Evolutionary conservation across 2,329 filamentous ascomycete genomes (phyloP).

Genomic region (Cryphonectria parasitica): DNA sequence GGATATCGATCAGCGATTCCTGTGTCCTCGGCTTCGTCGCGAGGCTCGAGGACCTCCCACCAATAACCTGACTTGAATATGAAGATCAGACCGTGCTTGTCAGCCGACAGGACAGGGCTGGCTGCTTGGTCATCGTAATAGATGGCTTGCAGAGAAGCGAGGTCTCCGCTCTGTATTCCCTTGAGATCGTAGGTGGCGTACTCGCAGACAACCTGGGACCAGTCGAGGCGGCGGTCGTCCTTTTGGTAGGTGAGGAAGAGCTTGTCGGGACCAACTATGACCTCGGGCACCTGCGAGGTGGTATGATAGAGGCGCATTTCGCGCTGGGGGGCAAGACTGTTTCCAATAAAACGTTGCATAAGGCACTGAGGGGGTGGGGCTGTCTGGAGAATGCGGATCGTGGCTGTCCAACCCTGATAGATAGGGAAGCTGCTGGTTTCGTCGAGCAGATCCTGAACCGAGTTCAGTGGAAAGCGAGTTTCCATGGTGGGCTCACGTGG

Average conservation of each 20-base stretch:
- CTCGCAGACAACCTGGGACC: background rate
- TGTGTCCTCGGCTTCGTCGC: background rate
- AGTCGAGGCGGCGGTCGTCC: background rate
- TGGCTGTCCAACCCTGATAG: too few species aligned
- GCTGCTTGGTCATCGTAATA: background rate
- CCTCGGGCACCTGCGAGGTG: fast-evolving
- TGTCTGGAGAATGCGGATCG: too few species aligned
- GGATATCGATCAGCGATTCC: background rate
- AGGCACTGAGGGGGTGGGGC: too few species aligned
- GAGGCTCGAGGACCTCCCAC: background rate
- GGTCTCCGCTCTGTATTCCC: background rate
- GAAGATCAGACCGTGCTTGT: background rate
- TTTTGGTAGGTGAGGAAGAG: background rate
- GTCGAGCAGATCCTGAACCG: too few species aligned
- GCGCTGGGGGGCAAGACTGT: background rate
- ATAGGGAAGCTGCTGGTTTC: too few species aligned
- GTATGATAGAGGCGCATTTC: background rate
- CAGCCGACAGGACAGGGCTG: background rate
- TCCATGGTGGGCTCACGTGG: too few species aligned
- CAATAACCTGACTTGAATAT: background rate
- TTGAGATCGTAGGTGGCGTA: background rate
- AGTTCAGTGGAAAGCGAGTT: too few species aligned
- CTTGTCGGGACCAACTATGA: background rate
- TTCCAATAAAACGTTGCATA: too few species aligned
- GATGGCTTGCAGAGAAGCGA: background rate